These are phyloP conservation scores for Mycothermus thermophilus DNA, from an alignment of 495 filamentous ascomycete species.

Conservation along the genomic window DNA sequence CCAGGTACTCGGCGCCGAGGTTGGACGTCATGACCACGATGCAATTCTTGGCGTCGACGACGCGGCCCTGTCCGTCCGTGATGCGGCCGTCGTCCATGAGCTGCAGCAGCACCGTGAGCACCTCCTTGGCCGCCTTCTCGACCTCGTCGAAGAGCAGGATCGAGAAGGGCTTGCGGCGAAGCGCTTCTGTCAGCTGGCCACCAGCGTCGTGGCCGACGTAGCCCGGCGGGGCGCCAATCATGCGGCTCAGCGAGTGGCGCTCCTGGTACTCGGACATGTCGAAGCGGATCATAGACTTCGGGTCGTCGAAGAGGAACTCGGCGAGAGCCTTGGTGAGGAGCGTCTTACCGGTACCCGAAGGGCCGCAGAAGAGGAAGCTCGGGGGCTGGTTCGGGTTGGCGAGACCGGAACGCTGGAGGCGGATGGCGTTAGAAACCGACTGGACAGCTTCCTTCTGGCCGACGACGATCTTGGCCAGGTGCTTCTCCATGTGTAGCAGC, in stretches of 20 bases:
- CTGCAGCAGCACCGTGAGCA: slow-evolving; percentile 88
- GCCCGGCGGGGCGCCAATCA: slow-evolving; percentile 95
- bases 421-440: slow-evolving; percentile 88
- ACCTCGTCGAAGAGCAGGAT: slow-evolving; percentile 97
- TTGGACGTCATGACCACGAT: slow-evolving; percentile 99
- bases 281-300: slow-evolving; percentile 96
- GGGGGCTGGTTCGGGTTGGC: slow-evolving; percentile 91
- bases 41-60: slow-evolving; percentile 92
- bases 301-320: slow-evolving; percentile 95
- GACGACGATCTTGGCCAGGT: slow-evolving; percentile 68
- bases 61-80: slow-evolving; percentile 88
- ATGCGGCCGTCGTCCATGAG: slow-evolving; percentile 99
- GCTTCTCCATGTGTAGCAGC: slow-evolving; percentile 83
- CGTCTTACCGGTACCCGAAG: slow-evolving; percentile 95
- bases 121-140: slow-evolving; percentile 96
- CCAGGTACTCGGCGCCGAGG: slow-evolving; percentile 84
- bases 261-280: slow-evolving; percentile 99
- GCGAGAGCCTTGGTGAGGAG: slow-evolving; percentile 90
- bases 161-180: slow-evolving; percentile 89
- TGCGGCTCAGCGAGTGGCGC: slow-evolving; percentile 84
- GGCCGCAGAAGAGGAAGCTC: slow-evolving; percentile 96
- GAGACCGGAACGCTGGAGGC: slow-evolving; percentile 84
- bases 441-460: slow-evolving; percentile 92
- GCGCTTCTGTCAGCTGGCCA: slow-evolving; percentile 85
- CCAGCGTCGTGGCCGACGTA: slow-evolving; percentile 96